These are phyloP conservation scores for Omphalea diandra DNA, from an alignment of 441 rosid species.

Conservation along the genomic window DNA sequence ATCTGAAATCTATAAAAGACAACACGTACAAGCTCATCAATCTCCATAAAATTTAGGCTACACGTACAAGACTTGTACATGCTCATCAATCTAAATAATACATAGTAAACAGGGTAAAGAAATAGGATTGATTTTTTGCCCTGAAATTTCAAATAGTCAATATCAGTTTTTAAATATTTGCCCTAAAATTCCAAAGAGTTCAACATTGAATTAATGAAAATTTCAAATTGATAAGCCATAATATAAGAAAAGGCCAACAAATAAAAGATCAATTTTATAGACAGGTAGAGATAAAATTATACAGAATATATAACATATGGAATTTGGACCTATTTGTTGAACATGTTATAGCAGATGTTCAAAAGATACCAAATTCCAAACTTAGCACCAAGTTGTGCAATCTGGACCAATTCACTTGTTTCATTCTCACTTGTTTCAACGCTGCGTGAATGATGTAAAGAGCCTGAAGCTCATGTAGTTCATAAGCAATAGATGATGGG, in stretches of 20 bases:
- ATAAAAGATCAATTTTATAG: not conserved
- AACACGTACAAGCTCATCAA: too few species aligned
- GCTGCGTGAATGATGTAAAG: too few species aligned
- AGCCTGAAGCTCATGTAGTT: too few species aligned
- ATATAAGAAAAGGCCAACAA: not conserved
- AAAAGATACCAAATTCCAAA: slow-evolving; percentile 86
- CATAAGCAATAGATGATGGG: too few species aligned
- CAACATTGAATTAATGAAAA: not conserved
- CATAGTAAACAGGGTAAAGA: too few species aligned
- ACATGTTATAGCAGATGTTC: slow-evolving; percentile 94
- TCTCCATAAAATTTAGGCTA: too few species aligned
- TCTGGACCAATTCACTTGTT: slow-evolving; percentile 36
- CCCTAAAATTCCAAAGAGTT: not conserved
- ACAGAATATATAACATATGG: slow-evolving; percentile 1
- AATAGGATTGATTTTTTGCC: too few species aligned
- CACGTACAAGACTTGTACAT: too few species aligned
- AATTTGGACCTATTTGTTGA: slow-evolving; percentile 76
- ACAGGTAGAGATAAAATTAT: not conserved
- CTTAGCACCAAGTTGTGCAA: slow-evolving; percentile 56
- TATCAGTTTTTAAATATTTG: not conserved
- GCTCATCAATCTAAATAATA: too few species aligned
- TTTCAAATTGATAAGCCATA: not conserved
- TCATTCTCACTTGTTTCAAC: slow-evolving; percentile 44
- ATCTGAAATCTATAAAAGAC: too few species aligned
- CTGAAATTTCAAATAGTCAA: too few species aligned